phyloP scores from a whole-genome alignment of 2,329 filamentous ascomycete genomes.

The Colletotrichum chlorophyti region DNA sequence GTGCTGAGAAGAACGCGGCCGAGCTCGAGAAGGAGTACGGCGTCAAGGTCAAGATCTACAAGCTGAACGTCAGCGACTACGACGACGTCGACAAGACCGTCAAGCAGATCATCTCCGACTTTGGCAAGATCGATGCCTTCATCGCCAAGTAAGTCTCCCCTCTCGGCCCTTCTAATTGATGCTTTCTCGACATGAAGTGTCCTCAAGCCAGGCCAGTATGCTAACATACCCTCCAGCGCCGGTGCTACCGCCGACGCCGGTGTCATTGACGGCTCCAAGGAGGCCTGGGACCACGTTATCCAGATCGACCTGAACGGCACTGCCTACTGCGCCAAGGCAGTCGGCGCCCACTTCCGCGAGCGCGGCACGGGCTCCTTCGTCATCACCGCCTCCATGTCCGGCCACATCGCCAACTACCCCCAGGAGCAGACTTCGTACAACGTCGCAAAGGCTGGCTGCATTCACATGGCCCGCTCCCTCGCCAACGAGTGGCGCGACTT shows the following conservation, averaged over 20 bases:
- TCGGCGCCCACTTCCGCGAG: conserved; percentile 69
- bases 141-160: conserved; percentile 70
- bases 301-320: conserved; percentile 71
- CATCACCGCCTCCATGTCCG: conserved; percentile 74
- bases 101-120: conserved; percentile 73
- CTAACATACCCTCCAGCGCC: conserved; percentile 47
- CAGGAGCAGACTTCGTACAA: conserved; percentile 74
- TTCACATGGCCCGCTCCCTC: conserved; percentile 51
- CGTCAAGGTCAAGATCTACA: conserved; percentile 69
- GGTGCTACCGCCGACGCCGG: conserved; percentile 74
- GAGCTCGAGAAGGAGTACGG: conserved; percentile 72
- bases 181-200: background rate
- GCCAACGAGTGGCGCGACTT: conserved; percentile 75
- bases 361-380: conserved; percentile 70
- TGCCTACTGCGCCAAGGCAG: conserved; percentile 73
- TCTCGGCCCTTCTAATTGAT: background rate
- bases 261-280: conserved; percentile 70
- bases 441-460: conserved; percentile 65
- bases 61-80: conserved; percentile 63
- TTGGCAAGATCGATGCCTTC: conserved; percentile 77
- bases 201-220: background rate
- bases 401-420: conserved; percentile 74
- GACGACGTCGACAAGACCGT: conserved; percentile 59
- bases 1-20: conserved; percentile 69
- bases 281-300: conserved; percentile 71